Evolutionary conservation across 2,329 filamentous ascomycete genomes (phyloP).

Genomic region (Mariannaea elegans): DNA sequence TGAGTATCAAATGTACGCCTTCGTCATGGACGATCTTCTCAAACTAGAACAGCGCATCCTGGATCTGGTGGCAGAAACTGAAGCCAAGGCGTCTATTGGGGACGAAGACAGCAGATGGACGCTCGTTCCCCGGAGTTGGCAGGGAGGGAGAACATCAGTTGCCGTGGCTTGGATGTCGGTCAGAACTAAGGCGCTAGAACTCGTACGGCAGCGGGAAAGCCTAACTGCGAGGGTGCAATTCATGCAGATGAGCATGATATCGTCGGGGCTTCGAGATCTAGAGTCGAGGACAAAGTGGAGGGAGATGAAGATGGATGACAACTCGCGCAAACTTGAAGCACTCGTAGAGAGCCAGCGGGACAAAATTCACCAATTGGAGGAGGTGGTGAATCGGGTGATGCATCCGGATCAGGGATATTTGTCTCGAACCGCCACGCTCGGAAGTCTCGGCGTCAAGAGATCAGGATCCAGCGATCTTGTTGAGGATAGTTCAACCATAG

Average conservation of each 20-base stretch:
- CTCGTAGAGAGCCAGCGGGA: conserved; percentile 38
- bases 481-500: conserved; percentile 15
- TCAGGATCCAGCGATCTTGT: conserved; percentile 14
- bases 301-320: conserved; percentile 43
- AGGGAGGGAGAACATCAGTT: conserved; percentile 47
- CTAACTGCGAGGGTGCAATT: conserved; percentile 57
- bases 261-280: conserved; percentile 50
- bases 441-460: conserved; percentile 18
- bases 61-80: conserved; percentile 55
- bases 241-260: conserved; percentile 59
- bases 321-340: conserved; percentile 35
- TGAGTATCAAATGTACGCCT: conserved; percentile 58
- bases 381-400: conserved; percentile 26
- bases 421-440: conserved; percentile 26
- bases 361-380: conserved; percentile 34
- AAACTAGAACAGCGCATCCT: conserved; percentile 55
- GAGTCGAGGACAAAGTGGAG: conserved; percentile 44
- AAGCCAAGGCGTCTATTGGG: conserved; percentile 40
- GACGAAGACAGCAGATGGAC: conserved; percentile 46
- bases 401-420: conserved; percentile 18
- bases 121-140: conserved; percentile 49
- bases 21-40: conserved; percentile 57
- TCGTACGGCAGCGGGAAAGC: conserved; percentile 56
- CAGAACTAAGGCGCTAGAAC: conserved; percentile 54
- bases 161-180: conserved; percentile 57